Base-by-base conservation (phyloP, 371 early-diverging fungal genomes). In the Mycotypha africana region DNA sequence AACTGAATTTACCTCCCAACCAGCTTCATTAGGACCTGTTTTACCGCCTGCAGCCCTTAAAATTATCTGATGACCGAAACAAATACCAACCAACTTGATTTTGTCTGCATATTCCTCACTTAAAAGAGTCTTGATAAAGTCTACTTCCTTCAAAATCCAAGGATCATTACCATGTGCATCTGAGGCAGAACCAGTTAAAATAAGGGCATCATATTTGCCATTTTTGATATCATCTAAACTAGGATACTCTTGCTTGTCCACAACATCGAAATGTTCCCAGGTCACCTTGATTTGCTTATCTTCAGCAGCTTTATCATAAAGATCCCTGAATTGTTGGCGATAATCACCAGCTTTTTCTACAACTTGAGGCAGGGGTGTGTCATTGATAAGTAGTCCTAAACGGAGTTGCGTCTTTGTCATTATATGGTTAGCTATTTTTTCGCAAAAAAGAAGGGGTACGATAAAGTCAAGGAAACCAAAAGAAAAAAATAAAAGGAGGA, bases 61-160 rank as follows among this genome's bases (percentile, higher is more conserved):
- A n/a, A 88, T 65, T 19, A 84, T 65, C 58, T 88, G 89, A 42
- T 86, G 86, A 14, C 89, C 89, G 62, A 86, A 88, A 49, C 89
- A 88, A 32, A 88, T 62, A 10, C 86, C 85, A 42, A 84, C 44
- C 11, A 66, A 19, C 17, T 45, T 51, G 22, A 68, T 42, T n/a
- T 39, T 21, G 11, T 43, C 24, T 9, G 11, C 15, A 36, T 49
- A 42, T n/a, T n/a, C n/a, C 2, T 37, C 26, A 3, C 15, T 46
- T 22, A 32, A 34, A 2, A 49, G 24, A 2, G 16, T 40, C 8
- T 41, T 20, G 9, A 82, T 62, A 48, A 71, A 85, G 0, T 67
- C 58, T 16, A 70, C 53, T 28, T 84, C 49, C 17, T 65, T 52
- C 22, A 68, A 41, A 31, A 84, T 82, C 89, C 89, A 88, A 0